Evolutionary conservation across 495 filamentous ascomycete genomes (phyloP), one percentile per base, ranked within the genome.

Genomic region (Hypoxylon subgilvum): DNA sequence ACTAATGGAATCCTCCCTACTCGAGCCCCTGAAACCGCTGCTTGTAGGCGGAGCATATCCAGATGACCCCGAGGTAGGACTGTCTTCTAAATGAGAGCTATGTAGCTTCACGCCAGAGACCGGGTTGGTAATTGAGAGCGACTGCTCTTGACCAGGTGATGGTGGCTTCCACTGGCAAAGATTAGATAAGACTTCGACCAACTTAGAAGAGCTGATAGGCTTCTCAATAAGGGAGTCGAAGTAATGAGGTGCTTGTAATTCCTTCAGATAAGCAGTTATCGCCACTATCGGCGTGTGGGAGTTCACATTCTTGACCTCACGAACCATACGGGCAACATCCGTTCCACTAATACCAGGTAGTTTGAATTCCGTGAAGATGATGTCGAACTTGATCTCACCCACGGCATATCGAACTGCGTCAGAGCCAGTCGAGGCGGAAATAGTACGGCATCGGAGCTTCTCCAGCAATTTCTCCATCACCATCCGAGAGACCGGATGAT

Each of bases 401-500:
- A 96, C 87, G 34, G 92, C 91, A 72, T 89, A 96, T 18, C 93
- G 85, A 69, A 93, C 86, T 1, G 92, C 95, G 64, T 98, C 94
- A 1, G 89, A 81, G 13, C 95, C 94, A 59, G 90, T 96, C 6
- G 84, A 79, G 1, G 91, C 94, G 12, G 89, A 87, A 56, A 98
- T 96, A n/a, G 92, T 96, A 13, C 95, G 88, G 63, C 94, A 98
- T 27, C 88, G 86, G 28, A 98, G 80, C 74, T 96, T 97, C 72
- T 97, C 95, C 36, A 97, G 84, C 4, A 97, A 75, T 52, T 92
- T 90, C 68, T 97, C 94, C 94, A 97, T 96, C 17, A 98, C 92
- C 72, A 97, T 79, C 38, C 92, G 84, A 12, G 93, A 96, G n/a
- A 97, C 91, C 0, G 95, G 95, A 68, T 97, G 94, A 70, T 97